These are phyloP conservation scores for Murraya paniculata DNA, from an alignment of 345 rosid species.

Conservation along the genomic window DNA sequence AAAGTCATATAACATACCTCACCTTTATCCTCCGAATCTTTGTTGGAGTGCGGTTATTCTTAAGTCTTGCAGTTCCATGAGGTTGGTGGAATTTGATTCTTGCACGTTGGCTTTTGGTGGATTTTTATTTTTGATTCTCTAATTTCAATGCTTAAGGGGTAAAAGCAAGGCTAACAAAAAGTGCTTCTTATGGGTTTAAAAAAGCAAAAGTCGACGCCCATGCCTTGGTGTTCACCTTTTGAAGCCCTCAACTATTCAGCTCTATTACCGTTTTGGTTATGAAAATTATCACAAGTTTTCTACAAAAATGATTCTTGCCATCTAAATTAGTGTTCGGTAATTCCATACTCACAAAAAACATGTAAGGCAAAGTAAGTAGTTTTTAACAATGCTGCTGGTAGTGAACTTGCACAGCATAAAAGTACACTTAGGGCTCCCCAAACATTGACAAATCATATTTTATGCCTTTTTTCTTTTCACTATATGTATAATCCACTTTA, in stretches of 20 bases:
- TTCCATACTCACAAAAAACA: no score
- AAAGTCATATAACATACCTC: not conserved
- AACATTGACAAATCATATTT: not conserved
- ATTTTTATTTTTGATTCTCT: not conserved
- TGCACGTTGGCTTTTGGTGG: slow-evolving; percentile 4
- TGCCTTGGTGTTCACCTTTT: slow-evolving; percentile 15
- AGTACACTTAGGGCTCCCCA: not conserved
- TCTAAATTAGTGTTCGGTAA: no score
- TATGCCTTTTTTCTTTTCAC: not conserved
- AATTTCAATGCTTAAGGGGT: not conserved
- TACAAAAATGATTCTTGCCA: no score
- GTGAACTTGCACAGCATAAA: not conserved
- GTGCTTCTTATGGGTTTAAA: not conserved
- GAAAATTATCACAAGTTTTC: no score
- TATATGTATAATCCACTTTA: not conserved
- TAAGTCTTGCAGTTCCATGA: slow-evolving; percentile 12
- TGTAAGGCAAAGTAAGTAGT: no score
- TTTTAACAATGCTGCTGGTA: no score
- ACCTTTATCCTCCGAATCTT: slow-evolving; percentile 29
- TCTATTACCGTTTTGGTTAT: no score
- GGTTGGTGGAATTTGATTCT: slow-evolving; percentile 27
- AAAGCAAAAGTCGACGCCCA: slow-evolving; percentile 27
- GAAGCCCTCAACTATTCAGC: not conserved
- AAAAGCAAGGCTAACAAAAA: not conserved
- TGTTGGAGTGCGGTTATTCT: slow-evolving; percentile 52